Percentiles rank a stretch among this genome's conserved stretches.
These are phyloP conservation scores for Bryoerythrophyllum caledonicum DNA, from an alignment of 225 moss, liverwort and hornwort genomes.

Conservation along the genomic window DNA sequence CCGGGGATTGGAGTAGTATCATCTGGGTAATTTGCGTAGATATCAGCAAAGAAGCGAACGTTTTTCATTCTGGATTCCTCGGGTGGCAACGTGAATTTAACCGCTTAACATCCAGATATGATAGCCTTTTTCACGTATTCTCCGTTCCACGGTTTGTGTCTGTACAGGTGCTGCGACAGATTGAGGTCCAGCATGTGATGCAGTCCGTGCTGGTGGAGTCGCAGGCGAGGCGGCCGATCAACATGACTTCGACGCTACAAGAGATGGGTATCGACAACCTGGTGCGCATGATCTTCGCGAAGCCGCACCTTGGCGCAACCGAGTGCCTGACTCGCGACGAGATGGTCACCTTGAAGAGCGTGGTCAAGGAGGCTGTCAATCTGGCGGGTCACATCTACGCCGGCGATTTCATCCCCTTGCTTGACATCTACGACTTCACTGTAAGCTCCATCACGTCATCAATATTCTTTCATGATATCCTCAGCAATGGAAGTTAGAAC, in stretches of 20 bases:
- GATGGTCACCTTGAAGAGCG: slow-evolving; percentile 38
- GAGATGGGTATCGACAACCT: slow-evolving; percentile 57
- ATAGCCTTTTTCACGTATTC: too few relatives aligned
- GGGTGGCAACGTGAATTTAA: too few relatives aligned
- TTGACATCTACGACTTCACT: slow-evolving; percentile 52
- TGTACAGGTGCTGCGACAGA: slow-evolving; percentile 45
- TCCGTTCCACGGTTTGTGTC: not conserved
- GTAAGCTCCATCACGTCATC: slow-evolving; percentile 13
- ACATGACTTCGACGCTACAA: slow-evolving; percentile 46
- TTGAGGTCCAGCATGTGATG: slow-evolving; percentile 50
- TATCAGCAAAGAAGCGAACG: too few relatives aligned
- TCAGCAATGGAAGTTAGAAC: too few relatives aligned
- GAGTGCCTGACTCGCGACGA: slow-evolving; percentile 49
- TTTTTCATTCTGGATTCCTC: too few relatives aligned
- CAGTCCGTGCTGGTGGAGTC: slow-evolving; percentile 21
- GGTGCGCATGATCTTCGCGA: slow-evolving; percentile 59
- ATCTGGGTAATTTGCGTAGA: too few relatives aligned
- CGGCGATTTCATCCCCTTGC: slow-evolving; percentile 59
- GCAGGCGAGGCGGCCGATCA: slow-evolving; percentile 25
- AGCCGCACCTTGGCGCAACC: slow-evolving; percentile 43
- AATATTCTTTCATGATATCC: too few relatives aligned
- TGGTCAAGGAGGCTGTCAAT: slow-evolving; percentile 62
- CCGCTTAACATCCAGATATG: too few relatives aligned
- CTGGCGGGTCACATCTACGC: slow-evolving; percentile 47
- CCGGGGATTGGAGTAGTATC: too few relatives aligned